Evolutionary conservation across 305 asterid genomes (phyloP).

Genomic region (Plantago rigida): DNA sequence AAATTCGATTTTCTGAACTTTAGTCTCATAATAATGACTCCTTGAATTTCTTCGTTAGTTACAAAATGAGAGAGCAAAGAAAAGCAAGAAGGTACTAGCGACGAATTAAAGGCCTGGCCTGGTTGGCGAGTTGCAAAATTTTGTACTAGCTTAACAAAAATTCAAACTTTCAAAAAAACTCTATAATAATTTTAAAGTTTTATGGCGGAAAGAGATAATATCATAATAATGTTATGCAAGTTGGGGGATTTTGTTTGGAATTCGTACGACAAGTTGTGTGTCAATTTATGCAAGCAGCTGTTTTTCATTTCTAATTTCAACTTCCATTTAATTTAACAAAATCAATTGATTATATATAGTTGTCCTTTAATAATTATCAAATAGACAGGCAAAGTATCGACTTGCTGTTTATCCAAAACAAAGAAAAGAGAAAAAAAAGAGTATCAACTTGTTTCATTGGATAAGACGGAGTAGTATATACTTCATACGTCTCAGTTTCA

Average conservation of each 20-base stretch:
- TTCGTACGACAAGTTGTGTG: constrained; percentile 11
- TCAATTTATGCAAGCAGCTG: constrained; percentile 11
- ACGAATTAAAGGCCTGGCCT: not conserved
- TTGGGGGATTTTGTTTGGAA: constrained; percentile 3
- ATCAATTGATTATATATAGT: not conserved
- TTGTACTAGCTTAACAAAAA: not conserved
- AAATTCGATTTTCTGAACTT: too few species aligned
- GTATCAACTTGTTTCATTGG: too few species aligned
- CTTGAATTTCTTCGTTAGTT: too few species aligned
- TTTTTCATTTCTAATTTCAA: not conserved
- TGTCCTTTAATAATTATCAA: not conserved
- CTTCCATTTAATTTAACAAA: not conserved
- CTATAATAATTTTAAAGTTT: constrained; percentile 12
- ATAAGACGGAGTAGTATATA: too few species aligned
- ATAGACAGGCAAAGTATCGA: not conserved
- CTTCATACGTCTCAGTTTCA: too few species aligned
- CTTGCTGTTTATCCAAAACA: too few species aligned
- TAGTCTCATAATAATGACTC: too few species aligned
- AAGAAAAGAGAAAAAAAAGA: too few species aligned
- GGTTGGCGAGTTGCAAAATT: constrained; percentile 13
- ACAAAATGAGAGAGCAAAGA: not conserved
- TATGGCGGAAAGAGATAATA: constrained; percentile 2
- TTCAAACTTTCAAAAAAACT: not conserved
- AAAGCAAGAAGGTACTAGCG: not conserved
- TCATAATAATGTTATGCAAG: constrained; percentile 11